These are phyloP conservation scores for Amanita thiersii DNA, from an alignment of 768 basidiomycete genomes.

Conservation along the genomic window DNA sequence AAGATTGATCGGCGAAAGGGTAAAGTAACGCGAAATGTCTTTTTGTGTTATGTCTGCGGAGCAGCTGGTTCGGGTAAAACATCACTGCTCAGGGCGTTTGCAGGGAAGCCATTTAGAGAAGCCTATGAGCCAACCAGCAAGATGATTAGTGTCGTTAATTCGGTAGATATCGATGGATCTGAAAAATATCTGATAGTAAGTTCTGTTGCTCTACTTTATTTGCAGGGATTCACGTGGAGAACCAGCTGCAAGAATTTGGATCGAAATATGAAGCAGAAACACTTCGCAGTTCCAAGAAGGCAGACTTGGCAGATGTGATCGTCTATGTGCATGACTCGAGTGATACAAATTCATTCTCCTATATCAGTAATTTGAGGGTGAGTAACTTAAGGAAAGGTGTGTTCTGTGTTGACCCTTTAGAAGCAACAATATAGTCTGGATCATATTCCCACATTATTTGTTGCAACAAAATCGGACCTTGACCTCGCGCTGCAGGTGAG, in stretches of 20 bases:
- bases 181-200: constrained; percentile 96
- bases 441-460: constrained; percentile 91
- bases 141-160: constrained; percentile 87
- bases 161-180: constrained; percentile 87
- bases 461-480: constrained; percentile 97
- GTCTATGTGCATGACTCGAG: constrained; percentile 96
- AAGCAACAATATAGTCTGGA: constrained; percentile 97
- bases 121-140: constrained; percentile 86
- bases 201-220: constrained; percentile 13
- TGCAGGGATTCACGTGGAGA: neutral
- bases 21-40: constrained; percentile 85
- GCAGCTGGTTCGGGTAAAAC: constrained; percentile 97
- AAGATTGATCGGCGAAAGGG: constrained; percentile 82
- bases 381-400: constrained; percentile 11
- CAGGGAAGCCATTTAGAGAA: constrained; percentile 68
- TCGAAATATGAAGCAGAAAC: constrained; percentile 91
- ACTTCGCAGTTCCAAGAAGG: constrained; percentile 82
- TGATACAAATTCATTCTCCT: constrained; percentile 98
- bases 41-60: constrained; percentile 89
- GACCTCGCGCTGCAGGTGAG: constrained; percentile 90
- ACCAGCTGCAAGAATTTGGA: constrained; percentile 91
- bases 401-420: constrained; percentile 13
- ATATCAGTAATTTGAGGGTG: constrained; percentile 93
- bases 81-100: constrained; percentile 74
- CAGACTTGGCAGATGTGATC: constrained; percentile 88